Evolutionary conservation across 1,139 yeast genomes (phyloP).

Genomic region (Candida sanyaensis): DNA sequence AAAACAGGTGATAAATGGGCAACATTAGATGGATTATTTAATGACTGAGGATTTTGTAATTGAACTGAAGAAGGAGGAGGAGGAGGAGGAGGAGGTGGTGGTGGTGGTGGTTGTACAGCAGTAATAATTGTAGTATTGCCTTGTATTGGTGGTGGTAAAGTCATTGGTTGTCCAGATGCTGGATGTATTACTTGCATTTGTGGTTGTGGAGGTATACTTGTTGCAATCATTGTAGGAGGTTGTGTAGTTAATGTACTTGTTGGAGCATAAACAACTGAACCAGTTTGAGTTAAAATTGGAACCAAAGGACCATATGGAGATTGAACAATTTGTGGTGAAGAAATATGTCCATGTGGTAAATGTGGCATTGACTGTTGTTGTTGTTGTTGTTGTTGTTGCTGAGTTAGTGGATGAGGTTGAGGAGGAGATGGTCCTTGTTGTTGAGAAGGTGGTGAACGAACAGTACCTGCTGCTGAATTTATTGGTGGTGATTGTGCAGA

Average conservation of each 20-base stretch:
- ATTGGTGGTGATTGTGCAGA: background rate
- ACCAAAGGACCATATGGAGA: conserved; percentile 41
- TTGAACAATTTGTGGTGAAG: conserved; percentile 19
- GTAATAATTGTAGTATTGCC: background rate
- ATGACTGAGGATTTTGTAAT: conserved; percentile 1
- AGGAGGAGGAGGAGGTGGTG: too few relatives aligned
- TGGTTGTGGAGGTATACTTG: conserved; percentile 6
- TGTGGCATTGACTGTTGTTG: background rate
- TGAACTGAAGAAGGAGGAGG: background rate
- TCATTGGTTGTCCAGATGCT: background rate
- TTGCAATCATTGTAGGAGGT: conserved; percentile 7
- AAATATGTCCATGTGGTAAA: conserved; percentile 5
- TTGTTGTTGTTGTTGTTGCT: conserved; percentile 4
- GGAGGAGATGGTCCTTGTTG: conserved; percentile 1
- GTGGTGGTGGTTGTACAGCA: background rate
- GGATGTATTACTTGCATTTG: conserved; percentile 7
- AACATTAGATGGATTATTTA: background rate
- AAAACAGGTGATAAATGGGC: conserved; percentile 1
- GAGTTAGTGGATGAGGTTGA: conserved; percentile 4
- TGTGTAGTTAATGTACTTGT: conserved; percentile 10
- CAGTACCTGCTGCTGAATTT: background rate
- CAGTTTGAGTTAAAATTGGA: conserved; percentile 30
- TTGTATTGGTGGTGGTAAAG: conserved; percentile 4
- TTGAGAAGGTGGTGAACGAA: background rate
- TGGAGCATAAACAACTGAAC: conserved; percentile 19